Conservation (phyloP, 345 rosid species). For the Dovyalis caffra region DNA sequence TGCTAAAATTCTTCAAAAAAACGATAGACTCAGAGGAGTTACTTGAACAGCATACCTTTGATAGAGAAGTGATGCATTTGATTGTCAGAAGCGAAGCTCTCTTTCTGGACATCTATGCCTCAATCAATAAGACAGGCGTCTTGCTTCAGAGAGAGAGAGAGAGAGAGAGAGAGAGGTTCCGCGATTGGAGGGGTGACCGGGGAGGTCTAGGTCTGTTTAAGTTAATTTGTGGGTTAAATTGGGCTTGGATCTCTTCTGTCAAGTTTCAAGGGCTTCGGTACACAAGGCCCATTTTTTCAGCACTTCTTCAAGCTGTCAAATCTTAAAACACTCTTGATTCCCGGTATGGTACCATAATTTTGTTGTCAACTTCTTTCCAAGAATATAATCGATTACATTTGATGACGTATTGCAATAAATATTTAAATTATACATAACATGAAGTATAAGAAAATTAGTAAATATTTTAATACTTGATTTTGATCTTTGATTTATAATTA, state of each 20-base stretch:
- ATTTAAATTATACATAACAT: too few relatives aligned
- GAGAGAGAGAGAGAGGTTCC: not conserved
- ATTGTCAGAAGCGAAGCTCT: conserved; percentile 28
- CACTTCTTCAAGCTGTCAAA: not conserved
- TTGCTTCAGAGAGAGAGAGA: not conserved
- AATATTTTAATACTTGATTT: too few relatives aligned
- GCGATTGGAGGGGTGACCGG: too few relatives aligned
- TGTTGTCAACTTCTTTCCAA: too few relatives aligned
- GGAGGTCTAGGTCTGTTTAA: too few relatives aligned
- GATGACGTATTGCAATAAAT: too few relatives aligned
- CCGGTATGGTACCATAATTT: too few relatives aligned
- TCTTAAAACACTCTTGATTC: too few relatives aligned
- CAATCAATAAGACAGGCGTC: not conserved
- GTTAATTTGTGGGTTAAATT: too few relatives aligned
- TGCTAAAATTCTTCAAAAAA: conserved; percentile 34
- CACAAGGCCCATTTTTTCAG: not conserved
- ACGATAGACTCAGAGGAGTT: conserved; percentile 23
- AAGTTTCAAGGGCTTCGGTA: not conserved
- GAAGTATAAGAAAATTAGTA: too few relatives aligned
- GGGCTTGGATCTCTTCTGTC: not conserved
- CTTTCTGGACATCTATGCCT: conserved; percentile 40
- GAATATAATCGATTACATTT: too few relatives aligned
- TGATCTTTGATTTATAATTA: too few relatives aligned
- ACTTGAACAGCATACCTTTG: conserved; percentile 32
- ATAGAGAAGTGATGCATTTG: conserved; percentile 26